A percentile compares a stretch with the other conserved stretches of the same genome.
Evolutionary conservation across 2,329 filamentous ascomycete genomes (phyloP).

Genomic region (Trichoderma oligosporum): DNA sequence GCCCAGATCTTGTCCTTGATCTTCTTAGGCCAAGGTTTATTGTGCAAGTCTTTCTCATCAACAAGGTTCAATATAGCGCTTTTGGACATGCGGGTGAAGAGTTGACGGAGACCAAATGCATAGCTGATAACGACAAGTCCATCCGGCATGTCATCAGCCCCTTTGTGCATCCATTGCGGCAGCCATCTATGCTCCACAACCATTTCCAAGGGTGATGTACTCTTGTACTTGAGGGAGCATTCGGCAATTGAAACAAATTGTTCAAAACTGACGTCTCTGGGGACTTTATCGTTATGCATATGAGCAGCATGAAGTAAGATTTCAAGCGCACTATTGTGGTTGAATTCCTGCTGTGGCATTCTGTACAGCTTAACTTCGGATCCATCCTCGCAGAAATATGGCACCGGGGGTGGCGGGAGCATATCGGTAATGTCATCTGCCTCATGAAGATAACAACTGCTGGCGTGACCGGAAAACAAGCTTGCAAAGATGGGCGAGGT

Average conservation of each 20-base stretch:
- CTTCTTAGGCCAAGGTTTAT: slow-evolving; percentile 45
- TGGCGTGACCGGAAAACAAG: slow-evolving; percentile 40
- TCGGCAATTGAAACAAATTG: slow-evolving; percentile 52
- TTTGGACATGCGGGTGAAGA: slow-evolving; percentile 50
- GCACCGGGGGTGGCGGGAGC: slow-evolving; percentile 35
- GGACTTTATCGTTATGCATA: slow-evolving; percentile 45
- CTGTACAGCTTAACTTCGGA: slow-evolving; percentile 45
- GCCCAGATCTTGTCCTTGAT: slow-evolving; percentile 49
- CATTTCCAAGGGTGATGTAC: slow-evolving; percentile 49
- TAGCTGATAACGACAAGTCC: slow-evolving; percentile 51
- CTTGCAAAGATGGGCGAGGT: slow-evolving; percentile 50
- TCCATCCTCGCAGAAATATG: slow-evolving; percentile 42
- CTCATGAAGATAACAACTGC: slow-evolving; percentile 34
- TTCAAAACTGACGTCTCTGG: slow-evolving; percentile 44
- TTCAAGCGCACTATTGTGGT: slow-evolving; percentile 40
- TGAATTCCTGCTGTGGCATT: slow-evolving; percentile 50
- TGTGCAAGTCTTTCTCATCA: slow-evolving; percentile 41
- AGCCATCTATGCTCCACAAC: slow-evolving; percentile 51
- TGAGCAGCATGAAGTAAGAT: slow-evolving; percentile 51
- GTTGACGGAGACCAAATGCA: slow-evolving; percentile 46
- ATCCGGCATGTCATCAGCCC: slow-evolving; percentile 46
- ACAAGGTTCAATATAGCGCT: slow-evolving; percentile 45
- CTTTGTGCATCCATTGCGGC: slow-evolving; percentile 48
- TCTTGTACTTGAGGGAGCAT: slow-evolving; percentile 47
- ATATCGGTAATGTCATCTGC: slow-evolving; percentile 36